phyloP scores from a whole-genome alignment of 2,329 filamentous ascomycete species.

The Aspergillus pseudoglaucus region DNA sequence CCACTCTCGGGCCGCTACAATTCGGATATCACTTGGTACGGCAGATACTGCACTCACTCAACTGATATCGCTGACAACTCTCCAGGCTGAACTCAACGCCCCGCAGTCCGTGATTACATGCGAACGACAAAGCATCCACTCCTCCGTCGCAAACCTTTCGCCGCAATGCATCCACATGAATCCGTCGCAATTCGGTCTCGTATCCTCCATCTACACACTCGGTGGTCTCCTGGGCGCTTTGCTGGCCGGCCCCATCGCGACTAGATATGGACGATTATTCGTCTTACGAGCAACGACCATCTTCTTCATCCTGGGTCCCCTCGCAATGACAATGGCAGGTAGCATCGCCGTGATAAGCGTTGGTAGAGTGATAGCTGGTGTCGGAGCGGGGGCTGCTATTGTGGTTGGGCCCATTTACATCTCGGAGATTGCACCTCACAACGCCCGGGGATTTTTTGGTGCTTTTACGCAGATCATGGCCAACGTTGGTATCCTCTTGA shows the following conservation, averaged over 20 bases:
- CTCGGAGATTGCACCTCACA: slow-evolving; percentile 75
- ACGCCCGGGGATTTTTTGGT: slow-evolving; percentile 70
- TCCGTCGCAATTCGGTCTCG: slow-evolving; percentile 70
- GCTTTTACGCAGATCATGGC: slow-evolving; percentile 84
- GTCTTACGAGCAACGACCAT: slow-evolving; percentile 71
- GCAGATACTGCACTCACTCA: neutral
- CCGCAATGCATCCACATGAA: slow-evolving; percentile 85
- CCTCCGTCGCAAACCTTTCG: slow-evolving; percentile 7
- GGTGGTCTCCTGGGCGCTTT: slow-evolving; percentile 83
- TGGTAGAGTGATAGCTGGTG: slow-evolving; percentile 71
- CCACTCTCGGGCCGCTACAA: slow-evolving; percentile 81
- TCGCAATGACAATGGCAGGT: slow-evolving; percentile 65
- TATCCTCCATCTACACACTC: slow-evolving; percentile 85
- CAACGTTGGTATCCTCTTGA: slow-evolving; percentile 79
- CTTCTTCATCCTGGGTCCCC: slow-evolving; percentile 69
- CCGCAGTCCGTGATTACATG: slow-evolving; percentile 92
- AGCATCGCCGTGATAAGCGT: slow-evolving; percentile 62
- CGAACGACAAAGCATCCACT: slow-evolving; percentile 52
- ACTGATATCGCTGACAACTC: neutral
- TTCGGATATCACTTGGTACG: slow-evolving; percentile 87
- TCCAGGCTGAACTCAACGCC: slow-evolving; percentile 84
- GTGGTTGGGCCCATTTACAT: slow-evolving; percentile 95
- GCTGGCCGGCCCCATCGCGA: slow-evolving; percentile 70
- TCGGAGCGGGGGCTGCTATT: slow-evolving; percentile 81
- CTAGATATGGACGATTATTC: slow-evolving; percentile 65